Base-by-base conservation (phyloP, 441 rosid species). In the Rhodomyrtus psidioides region DNA sequence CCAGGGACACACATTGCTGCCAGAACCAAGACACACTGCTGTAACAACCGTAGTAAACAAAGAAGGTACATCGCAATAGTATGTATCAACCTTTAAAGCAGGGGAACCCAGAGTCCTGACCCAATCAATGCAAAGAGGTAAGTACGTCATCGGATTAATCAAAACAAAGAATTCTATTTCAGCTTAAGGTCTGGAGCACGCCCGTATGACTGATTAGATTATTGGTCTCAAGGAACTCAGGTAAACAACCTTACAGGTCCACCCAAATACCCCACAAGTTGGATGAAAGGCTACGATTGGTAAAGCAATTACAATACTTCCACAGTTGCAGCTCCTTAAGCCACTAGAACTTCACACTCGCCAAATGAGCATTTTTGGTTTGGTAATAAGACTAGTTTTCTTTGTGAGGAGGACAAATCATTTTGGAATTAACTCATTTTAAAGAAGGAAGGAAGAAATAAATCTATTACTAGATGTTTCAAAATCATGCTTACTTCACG, bases 1-100 rank as follows among this genome's bases (percentile, higher is more conserved):
- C 98, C 94, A 94, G 91, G 51, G 99, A 96, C 62, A 96, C 99
- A 81, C 98, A 96, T 93, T 96, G 99, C 99, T 96, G 94, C 90
- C 74, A 87, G 85, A 89, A 88, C 92, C 86, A 86, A 87, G 75
- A 70, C 49, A 83, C 59, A 12, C 74, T 30, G 55, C 55, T n/a
- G 83, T 60, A 60, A 90, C 84, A 83, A 86, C 51, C 62, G 81
- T 34, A 70, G 56, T 54, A 85, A 84, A 51, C n/a, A 83, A 86
- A 83, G 42, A 56, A 82, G 12, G 42, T 12, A 53, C 44, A 24
- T 14, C 10, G 16, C 28, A 60, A 74, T 51, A 76, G 58, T 28
- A 81, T 17, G 83, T 60, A 89, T 19, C 44, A 59, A 58, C 24
- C 99, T 92, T 95, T 96, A 90, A 96, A 96, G 93, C 99, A 96